phyloP scores from a whole-genome alignment of 352 stramenopile genomes.

The Phytopythium kandeliae region DNA sequence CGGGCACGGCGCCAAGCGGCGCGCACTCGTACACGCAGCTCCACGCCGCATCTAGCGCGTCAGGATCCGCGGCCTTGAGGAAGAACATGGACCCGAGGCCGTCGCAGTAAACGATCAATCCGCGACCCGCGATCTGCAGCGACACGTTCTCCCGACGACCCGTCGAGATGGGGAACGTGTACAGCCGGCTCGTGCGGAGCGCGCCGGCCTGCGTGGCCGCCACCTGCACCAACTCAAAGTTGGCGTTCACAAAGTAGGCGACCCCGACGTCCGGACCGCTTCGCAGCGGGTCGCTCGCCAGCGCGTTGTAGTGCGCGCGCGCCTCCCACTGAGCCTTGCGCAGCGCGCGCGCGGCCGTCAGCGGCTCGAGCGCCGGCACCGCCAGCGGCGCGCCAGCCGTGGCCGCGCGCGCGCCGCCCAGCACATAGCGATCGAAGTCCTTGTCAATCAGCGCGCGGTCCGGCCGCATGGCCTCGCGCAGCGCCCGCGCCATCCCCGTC shows the following conservation, averaged over 20 bases:
- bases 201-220: slow-evolving; percentile 17
- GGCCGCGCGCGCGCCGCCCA: slow-evolving; percentile 28
- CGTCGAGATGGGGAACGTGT: slow-evolving; percentile 28
- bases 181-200: slow-evolving; percentile 22
- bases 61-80: slow-evolving; percentile 26
- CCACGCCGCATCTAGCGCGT: slow-evolving; percentile 26
- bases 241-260: slow-evolving; percentile 60
- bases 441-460: slow-evolving; percentile 62
- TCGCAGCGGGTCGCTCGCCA: slow-evolving; percentile 53
- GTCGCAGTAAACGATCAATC: slow-evolving; percentile 64
- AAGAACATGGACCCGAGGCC: slow-evolving; percentile 51
- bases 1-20: slow-evolving; percentile 25
- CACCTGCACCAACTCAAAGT: slow-evolving; percentile 65
- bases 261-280: slow-evolving; percentile 23
- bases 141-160: slow-evolving; percentile 54
- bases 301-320: slow-evolving; percentile 58
- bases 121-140: slow-evolving; percentile 47
- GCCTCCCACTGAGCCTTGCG: slow-evolving; percentile 75
- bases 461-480: slow-evolving; percentile 46
- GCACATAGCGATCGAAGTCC: slow-evolving; percentile 74
- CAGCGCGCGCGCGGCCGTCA: slow-evolving; percentile 38
- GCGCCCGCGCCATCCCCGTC: slow-evolving; percentile 7
- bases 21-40: slow-evolving; percentile 43
- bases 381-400: slow-evolving; percentile 24
- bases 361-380: slow-evolving; percentile 26